Percentiles rank a stretch among this genome's conserved stretches.
Conservation (phyloP, 139 green algal genomes). For the Volvox africanus region DNA sequence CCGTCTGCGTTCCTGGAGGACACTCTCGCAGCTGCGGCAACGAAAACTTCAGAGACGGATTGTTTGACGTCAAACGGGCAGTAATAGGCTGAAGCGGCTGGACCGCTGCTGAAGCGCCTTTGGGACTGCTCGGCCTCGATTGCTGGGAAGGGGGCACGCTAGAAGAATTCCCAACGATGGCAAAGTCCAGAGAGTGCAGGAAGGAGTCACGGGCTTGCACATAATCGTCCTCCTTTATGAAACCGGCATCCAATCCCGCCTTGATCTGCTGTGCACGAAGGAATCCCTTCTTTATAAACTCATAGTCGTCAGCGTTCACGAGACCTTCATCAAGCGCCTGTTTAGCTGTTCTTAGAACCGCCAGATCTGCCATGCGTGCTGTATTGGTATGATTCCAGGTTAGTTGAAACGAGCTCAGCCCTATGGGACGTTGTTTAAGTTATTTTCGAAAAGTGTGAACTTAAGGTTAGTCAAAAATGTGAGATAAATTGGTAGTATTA, state of each 20-base stretch:
- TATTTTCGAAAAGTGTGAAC: not conserved
- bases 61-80: not conserved
- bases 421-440: too few relatives aligned
- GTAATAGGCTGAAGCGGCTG: constrained; percentile 16
- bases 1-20: not conserved
- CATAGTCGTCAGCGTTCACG: constrained; percentile 81
- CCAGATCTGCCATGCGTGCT: constrained; percentile 62
- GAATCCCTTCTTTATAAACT: constrained; percentile 85
- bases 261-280: constrained; percentile 88
- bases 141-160: not conserved
- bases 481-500: not conserved
- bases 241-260: constrained; percentile 80
- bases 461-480: not conserved
- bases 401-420: too few relatives aligned
- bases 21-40: not conserved
- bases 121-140: constrained; percentile 26
- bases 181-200: constrained; percentile 76
- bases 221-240: constrained; percentile 84
- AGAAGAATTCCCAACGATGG: not conserved
- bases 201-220: constrained; percentile 76
- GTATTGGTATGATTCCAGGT: too few relatives aligned
- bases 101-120: not conserved
- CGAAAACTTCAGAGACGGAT: too few relatives aligned
- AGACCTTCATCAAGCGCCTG: constrained; percentile 82
- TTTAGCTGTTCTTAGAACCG: constrained; percentile 77